phyloP scores from a whole-genome alignment of 352 stramenopile genomes.

The Phytophthora pinifolia region DNA sequence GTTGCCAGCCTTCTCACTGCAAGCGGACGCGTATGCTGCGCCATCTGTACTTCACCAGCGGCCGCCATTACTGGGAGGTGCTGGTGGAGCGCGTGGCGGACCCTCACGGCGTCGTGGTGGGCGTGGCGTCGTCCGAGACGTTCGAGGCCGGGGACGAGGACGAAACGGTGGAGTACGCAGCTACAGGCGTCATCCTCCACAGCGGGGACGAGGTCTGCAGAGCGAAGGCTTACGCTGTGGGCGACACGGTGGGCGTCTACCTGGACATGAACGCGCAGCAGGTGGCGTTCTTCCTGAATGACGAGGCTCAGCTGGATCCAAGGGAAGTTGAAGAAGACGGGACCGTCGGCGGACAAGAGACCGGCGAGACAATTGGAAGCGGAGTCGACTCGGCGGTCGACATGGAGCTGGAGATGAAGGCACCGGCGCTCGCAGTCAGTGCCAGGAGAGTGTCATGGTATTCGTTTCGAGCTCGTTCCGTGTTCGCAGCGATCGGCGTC shows the following conservation, averaged over 20 bases:
- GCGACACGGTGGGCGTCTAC: constrained; percentile 45
- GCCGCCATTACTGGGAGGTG: constrained; percentile 50
- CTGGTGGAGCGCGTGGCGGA: constrained; percentile 34
- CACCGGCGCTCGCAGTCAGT: constrained; percentile 1
- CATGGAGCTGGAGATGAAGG: constrained; percentile 24
- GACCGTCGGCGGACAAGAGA: background rate
- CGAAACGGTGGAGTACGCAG: constrained; percentile 37
- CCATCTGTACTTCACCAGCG: constrained; percentile 59
- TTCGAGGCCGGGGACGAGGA: constrained; percentile 29
- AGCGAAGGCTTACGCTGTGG: constrained; percentile 32
- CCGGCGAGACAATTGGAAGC: constrained; percentile 9
- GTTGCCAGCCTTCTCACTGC: constrained; percentile 21
- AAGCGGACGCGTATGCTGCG: constrained; percentile 37
- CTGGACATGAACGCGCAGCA: constrained; percentile 47
- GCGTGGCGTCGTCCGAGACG: constrained; percentile 29
- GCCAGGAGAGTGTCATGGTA: constrained; percentile 20
- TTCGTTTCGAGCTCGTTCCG: constrained; percentile 20
- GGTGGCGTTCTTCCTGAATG: constrained; percentile 52
- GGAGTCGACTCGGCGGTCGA: background rate
- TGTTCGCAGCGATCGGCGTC: constrained; percentile 42
- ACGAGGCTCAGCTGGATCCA: constrained; percentile 21
- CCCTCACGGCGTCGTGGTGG: constrained; percentile 30
- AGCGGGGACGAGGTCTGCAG: constrained; percentile 35
- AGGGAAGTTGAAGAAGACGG: constrained; percentile 6
- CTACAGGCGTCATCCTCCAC: constrained; percentile 36